Percentiles rank a stretch among this genome's conserved stretches.
Conservation (phyloP, 2,329 filamentous ascomycete species). For the Acrocalymma vagum region DNA sequence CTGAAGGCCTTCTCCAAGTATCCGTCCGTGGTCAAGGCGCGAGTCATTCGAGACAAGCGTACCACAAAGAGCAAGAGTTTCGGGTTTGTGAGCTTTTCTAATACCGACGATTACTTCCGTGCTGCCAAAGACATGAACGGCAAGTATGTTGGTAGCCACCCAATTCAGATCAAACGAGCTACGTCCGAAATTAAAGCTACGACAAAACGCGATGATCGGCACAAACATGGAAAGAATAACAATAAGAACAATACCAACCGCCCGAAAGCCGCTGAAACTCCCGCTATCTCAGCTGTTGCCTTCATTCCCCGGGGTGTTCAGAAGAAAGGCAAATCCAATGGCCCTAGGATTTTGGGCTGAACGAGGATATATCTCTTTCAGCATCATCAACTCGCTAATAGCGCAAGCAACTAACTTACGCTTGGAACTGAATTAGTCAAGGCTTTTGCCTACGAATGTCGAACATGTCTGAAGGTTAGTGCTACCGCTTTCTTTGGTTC, state of each 20-base stretch:
- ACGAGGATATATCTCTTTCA: too few species aligned
- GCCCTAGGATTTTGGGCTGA: conserved; percentile 39
- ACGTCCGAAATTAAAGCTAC: conserved; percentile 90
- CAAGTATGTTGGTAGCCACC: conserved; percentile 98
- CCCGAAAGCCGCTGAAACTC: conserved; percentile 18
- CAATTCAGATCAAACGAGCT: conserved; percentile 84
- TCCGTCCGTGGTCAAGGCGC: conserved; percentile 87
- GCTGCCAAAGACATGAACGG: conserved; percentile 98
- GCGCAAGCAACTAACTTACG: too few species aligned
- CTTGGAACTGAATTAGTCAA: too few species aligned
- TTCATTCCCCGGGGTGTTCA: conserved; percentile 39
- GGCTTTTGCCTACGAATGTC: too few species aligned
- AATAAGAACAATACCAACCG: conserved; percentile 60
- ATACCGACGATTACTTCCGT: conserved; percentile 95
- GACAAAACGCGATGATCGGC: conserved; percentile 58
- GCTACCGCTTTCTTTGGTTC: too few species aligned
- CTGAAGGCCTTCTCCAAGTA: conserved; percentile 93
- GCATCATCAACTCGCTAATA: too few species aligned
- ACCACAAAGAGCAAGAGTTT: conserved; percentile 97
- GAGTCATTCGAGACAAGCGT: conserved; percentile 93
- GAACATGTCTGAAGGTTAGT: too few species aligned
- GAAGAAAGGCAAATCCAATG: conserved; percentile 41
- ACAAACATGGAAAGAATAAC: conserved; percentile 40
- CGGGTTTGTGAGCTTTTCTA: conserved; percentile 94
- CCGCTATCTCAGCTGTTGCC: too few species aligned